Base-by-base conservation (phyloP, 2,329 filamentous ascomycete genomes). In the Colletotrichum falcatum region DNA sequence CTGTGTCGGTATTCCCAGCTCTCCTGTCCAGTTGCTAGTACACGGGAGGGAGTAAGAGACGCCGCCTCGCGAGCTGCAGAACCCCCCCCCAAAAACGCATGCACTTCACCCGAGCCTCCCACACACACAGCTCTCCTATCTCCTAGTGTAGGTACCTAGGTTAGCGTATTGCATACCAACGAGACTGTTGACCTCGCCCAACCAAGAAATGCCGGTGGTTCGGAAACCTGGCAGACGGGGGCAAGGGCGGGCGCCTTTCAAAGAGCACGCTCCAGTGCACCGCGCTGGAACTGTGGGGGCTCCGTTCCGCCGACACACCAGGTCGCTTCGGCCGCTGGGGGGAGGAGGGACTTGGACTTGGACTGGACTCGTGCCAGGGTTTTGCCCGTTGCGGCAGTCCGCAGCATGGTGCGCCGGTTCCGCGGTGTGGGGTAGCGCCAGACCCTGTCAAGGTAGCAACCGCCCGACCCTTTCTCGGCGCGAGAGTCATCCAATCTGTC, bases 351-450 rank as follows among this genome's bases (percentile, higher is more conserved):
- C n/a, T 54, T 65, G 46, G 46, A 58, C 49, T n/a, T n/a, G n/a
- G n/a, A n/a, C 39, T 55, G 39, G 48, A 39, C 18, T 39, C n/a
- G 11, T 39, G n/a, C 44, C 58, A 67, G 67, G 64, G 64, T 62
- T n/a, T n/a, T 68, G 68, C 68, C 68, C 58, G 51, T 68, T 68
- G 55, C 68, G 51, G 68, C 68, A 68, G 58, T 68, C 64, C 68
- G 68, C 68, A 71, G 59, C 55, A 42, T 70, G 65, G 61, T 69
- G 69, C 66, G 69, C 69, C 69, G 66, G 70, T 71, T 71, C 66
- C 69, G 69, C 69, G 65, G 60, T 71, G 69, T 71, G 65, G 69
- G 69, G 69, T 71, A 71, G 56, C 65, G 61, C 65, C 61, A 70
- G 65, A 56, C 66, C 65, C 69, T 71, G 69, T 23, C 44, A 70